phyloP scores from a whole-genome alignment of 345 rosid species.

The Eucalyptus paniculata region DNA sequence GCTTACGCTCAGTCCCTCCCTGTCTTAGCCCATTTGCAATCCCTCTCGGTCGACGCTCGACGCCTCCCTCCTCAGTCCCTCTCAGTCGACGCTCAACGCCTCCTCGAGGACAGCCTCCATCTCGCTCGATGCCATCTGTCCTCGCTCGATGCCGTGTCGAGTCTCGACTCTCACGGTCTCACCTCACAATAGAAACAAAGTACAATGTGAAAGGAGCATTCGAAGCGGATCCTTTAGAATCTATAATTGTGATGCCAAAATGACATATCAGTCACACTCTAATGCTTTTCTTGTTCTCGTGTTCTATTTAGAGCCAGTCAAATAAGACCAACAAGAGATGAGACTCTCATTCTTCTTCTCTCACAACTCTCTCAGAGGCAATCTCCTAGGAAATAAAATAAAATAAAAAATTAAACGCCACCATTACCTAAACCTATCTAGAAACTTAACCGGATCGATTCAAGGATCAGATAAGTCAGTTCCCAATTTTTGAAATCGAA shows the following conservation, averaged over 20 bases:
- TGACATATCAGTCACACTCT: not conserved
- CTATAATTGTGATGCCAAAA: not conserved
- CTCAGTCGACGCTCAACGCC: not conserved
- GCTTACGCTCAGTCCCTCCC: not conserved
- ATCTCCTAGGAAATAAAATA: too few species aligned
- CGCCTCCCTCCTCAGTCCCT: not conserved
- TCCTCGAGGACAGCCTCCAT: not conserved
- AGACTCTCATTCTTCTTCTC: not conserved
- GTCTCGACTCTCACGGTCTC: not conserved
- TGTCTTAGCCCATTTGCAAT: not conserved
- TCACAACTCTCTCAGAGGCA: not conserved
- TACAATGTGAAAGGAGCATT: too few species aligned
- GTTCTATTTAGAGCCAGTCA: not conserved
- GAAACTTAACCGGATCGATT: too few species aligned
- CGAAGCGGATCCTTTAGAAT: not conserved
- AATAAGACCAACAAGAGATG: not conserved
- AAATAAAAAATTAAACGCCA: not conserved
- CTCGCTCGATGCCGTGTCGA: not conserved
- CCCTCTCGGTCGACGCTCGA: not conserved
- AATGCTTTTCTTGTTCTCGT: too few species aligned
- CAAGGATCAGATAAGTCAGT: rapidly evolving
- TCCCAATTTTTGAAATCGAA: rapidly evolving
- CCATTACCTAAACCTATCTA: rapidly evolving
- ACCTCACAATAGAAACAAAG: not conserved
- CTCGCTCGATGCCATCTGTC: not conserved